Evolutionary conservation across 176 grass and related monocot species (phyloP).

Genomic region (Themeda triandra): DNA sequence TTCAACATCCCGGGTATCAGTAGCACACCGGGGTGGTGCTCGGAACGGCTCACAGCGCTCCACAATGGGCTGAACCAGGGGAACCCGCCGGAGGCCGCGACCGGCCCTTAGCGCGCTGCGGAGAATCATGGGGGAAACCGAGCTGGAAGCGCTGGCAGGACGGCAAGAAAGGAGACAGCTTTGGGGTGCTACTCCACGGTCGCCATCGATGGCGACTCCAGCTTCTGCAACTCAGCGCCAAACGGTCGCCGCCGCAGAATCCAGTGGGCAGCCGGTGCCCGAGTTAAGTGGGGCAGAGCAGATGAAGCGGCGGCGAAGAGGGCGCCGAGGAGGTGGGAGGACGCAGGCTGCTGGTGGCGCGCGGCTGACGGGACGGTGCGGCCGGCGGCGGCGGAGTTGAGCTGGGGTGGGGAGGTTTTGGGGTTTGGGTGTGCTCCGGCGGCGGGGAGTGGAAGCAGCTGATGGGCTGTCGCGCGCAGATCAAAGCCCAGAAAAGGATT

Average conservation of each 20-base stretch:
- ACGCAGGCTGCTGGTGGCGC: background rate
- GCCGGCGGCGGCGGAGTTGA: background rate
- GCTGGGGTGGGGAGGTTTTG: background rate
- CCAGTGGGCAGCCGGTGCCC: too few species aligned
- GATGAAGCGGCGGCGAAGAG: background rate
- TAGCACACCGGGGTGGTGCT: background rate
- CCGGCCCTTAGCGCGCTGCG: background rate
- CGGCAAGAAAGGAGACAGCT: background rate
- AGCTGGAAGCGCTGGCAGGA: background rate
- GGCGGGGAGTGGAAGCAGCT: background rate
- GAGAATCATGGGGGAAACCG: conserved; percentile 32
- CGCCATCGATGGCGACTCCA: background rate
- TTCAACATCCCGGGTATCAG: background rate
- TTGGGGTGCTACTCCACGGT: conserved; percentile 4
- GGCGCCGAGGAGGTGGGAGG: background rate
- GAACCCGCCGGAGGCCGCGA: conserved; percentile 17
- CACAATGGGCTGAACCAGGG: background rate
- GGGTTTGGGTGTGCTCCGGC: background rate
- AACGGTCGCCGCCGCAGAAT: too few species aligned
- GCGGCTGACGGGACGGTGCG: background rate
- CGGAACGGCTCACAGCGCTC: background rate
- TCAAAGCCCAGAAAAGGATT: background rate
- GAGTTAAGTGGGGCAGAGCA: background rate
- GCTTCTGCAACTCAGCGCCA: too few species aligned
- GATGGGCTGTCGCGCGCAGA: background rate